These are phyloP conservation scores for Wickerhamiella hasegawae DNA, from an alignment of 805 yeast species.

Conservation along the genomic window DNA sequence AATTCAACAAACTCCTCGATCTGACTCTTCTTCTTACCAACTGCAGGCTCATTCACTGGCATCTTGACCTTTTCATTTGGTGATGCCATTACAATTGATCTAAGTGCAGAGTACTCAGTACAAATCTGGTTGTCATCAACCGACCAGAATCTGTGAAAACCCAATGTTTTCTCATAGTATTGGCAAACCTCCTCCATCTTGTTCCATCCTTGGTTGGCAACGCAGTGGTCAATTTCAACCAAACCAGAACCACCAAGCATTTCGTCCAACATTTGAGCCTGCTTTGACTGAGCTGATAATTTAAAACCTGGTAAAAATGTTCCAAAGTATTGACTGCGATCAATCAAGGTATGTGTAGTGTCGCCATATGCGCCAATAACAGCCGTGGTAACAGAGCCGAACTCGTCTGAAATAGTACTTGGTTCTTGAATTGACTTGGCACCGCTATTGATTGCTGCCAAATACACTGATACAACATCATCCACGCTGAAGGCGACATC, in stretches of 20 bases:
- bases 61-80: constrained; percentile 48
- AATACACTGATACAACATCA: constrained; percentile 30
- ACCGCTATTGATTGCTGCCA: constrained; percentile 35
- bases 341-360: constrained; percentile 51
- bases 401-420: constrained; percentile 23
- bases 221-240: constrained; percentile 55
- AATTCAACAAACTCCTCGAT: constrained; percentile 68
- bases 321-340: constrained; percentile 23
- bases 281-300: constrained; percentile 6
- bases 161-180: constrained; percentile 45
- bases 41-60: constrained; percentile 78
- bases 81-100: constrained; percentile 65
- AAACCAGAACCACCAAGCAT: constrained; percentile 27
- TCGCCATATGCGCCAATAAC: constrained; percentile 41
- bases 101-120: constrained; percentile 53
- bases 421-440: constrained; percentile 27
- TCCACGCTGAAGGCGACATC: constrained; percentile 56
- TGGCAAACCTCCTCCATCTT: constrained; percentile 42
- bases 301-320: constrained; percentile 45
- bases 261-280: constrained; percentile 4
- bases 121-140: constrained; percentile 65
- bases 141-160: constrained; percentile 70
- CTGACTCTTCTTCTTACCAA: constrained; percentile 50
- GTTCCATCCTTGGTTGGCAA: constrained; percentile 62
- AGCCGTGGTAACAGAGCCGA: constrained; percentile 40